Evolutionary conservation across 352 stramenopile species (phyloP), one percentile per base, ranked within the genome.

Genomic region (Globisporangium sylvaticum): DNA sequence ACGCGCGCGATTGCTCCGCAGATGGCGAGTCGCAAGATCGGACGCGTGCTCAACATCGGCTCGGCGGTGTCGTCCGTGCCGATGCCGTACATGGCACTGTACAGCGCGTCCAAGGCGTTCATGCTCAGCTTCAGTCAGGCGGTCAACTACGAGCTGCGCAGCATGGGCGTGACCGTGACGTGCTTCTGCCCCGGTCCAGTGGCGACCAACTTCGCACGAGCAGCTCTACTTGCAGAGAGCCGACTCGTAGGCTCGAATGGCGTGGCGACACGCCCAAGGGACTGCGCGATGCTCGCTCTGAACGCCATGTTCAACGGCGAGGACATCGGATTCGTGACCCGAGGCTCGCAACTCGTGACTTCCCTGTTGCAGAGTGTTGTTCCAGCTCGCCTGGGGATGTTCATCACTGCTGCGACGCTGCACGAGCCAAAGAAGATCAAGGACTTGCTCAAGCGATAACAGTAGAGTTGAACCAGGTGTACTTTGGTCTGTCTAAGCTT

Each of bases 41-140:
- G 88, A 4, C 83, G 87, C 54, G 77, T 97, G 31, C 69, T 97
- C 50, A 96, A 96, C 69, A 83, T 97, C 25, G 85, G 83, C 39
- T 92, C 86, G 25, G 71, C 93, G 8, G 76, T 76, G 0, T 79
- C 71, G 2, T 64, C 77, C 3, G 69, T 77, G 58, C 73, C 82
- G 1, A 77, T 91, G 48, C 86, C 88, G 31, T 80, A 70, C 12
- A 83, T 80, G n/a, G 83, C 81, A 22, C 62, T 95, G n/a, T 96
- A 96, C 67, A 76, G 77, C 50, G 83, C 77, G n/a, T 80, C 85
- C 52, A 97, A 96, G 72, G 74, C 83, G 0, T 92, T 90, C 60
- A 61, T 95, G 37, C 79, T 80, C 8, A 87, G 65, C 39, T 93
- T 96, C 59, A 92, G 78, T 61, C 80, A 91, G 61, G 84, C 82